Conservation (phyloP, 805 yeast genomes). For the Nematodospora valgi region DNA sequence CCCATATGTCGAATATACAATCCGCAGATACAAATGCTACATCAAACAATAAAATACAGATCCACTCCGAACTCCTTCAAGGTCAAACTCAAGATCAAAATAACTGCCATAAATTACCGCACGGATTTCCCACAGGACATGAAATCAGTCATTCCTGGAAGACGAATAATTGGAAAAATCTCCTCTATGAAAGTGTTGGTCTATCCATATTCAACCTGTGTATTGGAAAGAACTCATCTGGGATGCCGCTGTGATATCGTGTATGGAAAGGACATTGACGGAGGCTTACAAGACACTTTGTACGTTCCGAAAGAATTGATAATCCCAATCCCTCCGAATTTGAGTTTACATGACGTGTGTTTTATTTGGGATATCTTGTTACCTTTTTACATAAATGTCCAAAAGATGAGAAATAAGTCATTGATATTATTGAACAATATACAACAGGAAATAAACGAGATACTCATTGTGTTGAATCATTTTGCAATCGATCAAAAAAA, state of each 20-base stretch:
- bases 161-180: slow-evolving; percentile 30
- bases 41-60: slow-evolving; percentile 2
- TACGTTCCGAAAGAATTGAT: slow-evolving; percentile 25
- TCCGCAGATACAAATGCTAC: slow-evolving; percentile 4
- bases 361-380: slow-evolving; percentile 30
- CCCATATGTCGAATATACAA: slow-evolving; percentile 27
- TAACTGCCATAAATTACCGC: slow-evolving; percentile 25
- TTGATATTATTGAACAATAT: slow-evolving; percentile 28
- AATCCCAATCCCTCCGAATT: slow-evolving; percentile 25
- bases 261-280: slow-evolving; percentile 34
- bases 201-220: slow-evolving; percentile 34
- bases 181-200: slow-evolving; percentile 19
- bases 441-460: slow-evolving; percentile 33
- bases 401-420: slow-evolving; percentile 10
- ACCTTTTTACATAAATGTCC: slow-evolving; percentile 25
- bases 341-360: slow-evolving; percentile 36
- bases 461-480: slow-evolving; percentile 30
- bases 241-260: slow-evolving; percentile 20
- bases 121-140: slow-evolving; percentile 19
- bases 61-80: slow-evolving; percentile 11
- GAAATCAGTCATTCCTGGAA: slow-evolving; percentile 29
- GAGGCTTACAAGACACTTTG: slow-evolving; percentile 39
- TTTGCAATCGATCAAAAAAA: slow-evolving; percentile 15
- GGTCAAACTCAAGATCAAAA: slow-evolving; percentile 22
- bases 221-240: slow-evolving; percentile 16